Evolutionary conservation across 208 protist genomes (phyloP).

Genomic region (Trichomonas tenax): DNA sequence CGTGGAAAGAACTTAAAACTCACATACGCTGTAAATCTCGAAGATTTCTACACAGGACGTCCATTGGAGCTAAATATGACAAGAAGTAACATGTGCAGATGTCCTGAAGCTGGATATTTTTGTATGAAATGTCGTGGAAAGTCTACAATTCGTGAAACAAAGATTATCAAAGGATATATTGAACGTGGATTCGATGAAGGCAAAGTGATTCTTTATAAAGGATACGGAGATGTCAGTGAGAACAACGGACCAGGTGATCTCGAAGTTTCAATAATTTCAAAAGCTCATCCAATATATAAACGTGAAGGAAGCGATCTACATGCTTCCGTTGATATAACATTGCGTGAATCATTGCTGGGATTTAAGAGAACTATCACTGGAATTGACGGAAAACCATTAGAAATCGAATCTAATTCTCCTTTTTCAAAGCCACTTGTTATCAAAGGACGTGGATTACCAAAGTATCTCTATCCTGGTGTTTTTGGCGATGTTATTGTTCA

Average conservation of each 20-base stretch:
- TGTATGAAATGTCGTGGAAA: neutral
- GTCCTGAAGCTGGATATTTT: neutral
- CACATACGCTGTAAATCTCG: neutral
- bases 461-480: neutral
- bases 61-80: neutral
- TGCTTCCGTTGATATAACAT: neutral
- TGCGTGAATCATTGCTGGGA: neutral
- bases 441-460: neutral
- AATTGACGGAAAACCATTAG: neutral
- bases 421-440: neutral
- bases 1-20: neutral
- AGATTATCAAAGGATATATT: neutral
- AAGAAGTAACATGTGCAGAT: neutral
- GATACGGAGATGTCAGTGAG: neutral
- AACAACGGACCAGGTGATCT: neutral
- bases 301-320: neutral
- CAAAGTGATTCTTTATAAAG: neutral
- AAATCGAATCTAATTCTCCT: neutral
- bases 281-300: neutral
- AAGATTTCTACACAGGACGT: neutral
- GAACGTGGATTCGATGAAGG: conserved; percentile 1
- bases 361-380: neutral
- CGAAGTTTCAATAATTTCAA: neutral
- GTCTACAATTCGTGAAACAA: neutral
- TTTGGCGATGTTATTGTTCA: neutral